Conservation (phyloP, 352 stramenopile genomes). For the Phytophthora multivora region DNA sequence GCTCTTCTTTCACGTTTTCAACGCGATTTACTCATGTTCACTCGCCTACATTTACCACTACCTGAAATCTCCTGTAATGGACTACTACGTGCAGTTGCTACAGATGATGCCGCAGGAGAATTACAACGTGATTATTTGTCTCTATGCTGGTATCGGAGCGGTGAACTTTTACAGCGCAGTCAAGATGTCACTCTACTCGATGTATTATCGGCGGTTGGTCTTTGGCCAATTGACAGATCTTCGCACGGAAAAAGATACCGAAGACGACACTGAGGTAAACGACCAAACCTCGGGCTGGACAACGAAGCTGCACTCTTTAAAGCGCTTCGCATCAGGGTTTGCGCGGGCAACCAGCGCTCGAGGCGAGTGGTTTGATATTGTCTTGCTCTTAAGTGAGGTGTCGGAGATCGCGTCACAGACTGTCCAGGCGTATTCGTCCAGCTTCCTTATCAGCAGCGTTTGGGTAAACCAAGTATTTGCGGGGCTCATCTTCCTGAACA, state of each 20-base stretch:
- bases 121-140: constrained; percentile 18
- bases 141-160: constrained; percentile 31
- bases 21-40: constrained; percentile 25
- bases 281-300: neutral
- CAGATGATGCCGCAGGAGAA: constrained; percentile 42
- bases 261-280: neutral
- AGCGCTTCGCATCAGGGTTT: constrained; percentile 17
- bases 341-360: constrained; percentile 21
- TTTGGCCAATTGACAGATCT: constrained; percentile 15
- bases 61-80: constrained; percentile 31
- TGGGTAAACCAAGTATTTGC: constrained; percentile 44
- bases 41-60: constrained; percentile 37
- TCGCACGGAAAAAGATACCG: neutral
- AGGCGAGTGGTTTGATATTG: constrained; percentile 28
- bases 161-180: constrained; percentile 34
- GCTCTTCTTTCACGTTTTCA: constrained; percentile 41
- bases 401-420: constrained; percentile 36
- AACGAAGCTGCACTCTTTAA: constrained; percentile 7
- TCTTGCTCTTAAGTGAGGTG: constrained; percentile 31
- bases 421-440: constrained; percentile 34
- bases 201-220: constrained; percentile 33
- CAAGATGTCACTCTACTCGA: constrained; percentile 32
- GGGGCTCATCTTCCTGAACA: constrained; percentile 40
- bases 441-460: constrained; percentile 35
- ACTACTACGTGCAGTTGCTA: constrained; percentile 34